Conservation (phyloP, 2,329 filamentous ascomycete genomes). For the Exutisphaerella laricina region DNA sequence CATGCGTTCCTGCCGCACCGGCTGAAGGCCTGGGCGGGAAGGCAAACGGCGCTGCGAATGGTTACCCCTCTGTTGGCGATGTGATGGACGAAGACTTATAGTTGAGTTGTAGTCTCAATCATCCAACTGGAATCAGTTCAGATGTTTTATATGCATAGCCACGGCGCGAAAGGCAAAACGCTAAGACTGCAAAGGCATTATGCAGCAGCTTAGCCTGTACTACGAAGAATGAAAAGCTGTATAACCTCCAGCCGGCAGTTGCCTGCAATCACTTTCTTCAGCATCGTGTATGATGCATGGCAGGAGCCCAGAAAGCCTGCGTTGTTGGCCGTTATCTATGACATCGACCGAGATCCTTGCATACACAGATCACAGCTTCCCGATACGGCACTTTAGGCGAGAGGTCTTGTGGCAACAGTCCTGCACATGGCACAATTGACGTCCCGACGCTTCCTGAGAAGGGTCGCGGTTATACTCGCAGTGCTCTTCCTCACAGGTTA, state of each 20-base stretch:
- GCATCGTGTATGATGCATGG: no score
- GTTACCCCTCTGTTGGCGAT: constrained; percentile 14
- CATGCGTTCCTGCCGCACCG: constrained; percentile 75
- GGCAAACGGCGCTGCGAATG: constrained; percentile 16
- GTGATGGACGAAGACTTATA: constrained; percentile 25
- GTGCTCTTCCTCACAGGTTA: no score
- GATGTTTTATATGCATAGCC: constrained; percentile 6
- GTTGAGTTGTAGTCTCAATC: no score
- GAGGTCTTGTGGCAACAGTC: not conserved
- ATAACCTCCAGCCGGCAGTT: no score
- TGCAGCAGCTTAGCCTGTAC: not conserved
- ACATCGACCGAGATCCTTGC: not conserved
- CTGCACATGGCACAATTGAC: no score
- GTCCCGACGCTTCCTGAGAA: no score
- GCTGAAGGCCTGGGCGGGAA: constrained; percentile 32
- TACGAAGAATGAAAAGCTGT: not conserved
- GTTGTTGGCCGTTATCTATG: constrained; percentile 4
- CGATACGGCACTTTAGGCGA: not conserved
- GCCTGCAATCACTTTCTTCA: no score
- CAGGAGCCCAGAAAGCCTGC: no score
- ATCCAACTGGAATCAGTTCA: no score
- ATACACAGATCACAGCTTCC: not conserved
- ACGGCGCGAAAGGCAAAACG: constrained; percentile 21
- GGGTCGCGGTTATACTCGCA: no score
- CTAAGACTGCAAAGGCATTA: not conserved